phyloP scores from a whole-genome alignment of 495 filamentous ascomycete genomes.

The Penicillium paxilli region DNA sequence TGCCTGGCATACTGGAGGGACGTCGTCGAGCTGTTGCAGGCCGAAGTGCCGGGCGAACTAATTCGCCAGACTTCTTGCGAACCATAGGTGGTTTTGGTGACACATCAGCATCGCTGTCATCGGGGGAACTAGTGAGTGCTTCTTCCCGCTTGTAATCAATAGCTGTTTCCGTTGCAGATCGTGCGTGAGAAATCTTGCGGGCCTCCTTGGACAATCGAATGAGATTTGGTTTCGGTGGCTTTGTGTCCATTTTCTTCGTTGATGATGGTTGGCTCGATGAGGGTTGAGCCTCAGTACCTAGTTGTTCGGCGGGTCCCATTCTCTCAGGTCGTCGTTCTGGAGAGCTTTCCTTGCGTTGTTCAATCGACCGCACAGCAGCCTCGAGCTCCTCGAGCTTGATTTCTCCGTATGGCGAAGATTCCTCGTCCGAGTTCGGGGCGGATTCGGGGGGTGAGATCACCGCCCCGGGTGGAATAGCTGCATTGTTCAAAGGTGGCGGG shows the following conservation, averaged over 20 bases:
- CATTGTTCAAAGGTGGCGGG: constrained; percentile 71
- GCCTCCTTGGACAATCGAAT: constrained; percentile 54
- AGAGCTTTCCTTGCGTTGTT: constrained; percentile 64
- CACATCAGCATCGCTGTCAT: constrained; percentile 58
- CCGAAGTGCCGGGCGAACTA: constrained; percentile 89
- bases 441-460: constrained; percentile 90
- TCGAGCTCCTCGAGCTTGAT: constrained; percentile 76
- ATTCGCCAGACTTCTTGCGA: constrained; percentile 96
- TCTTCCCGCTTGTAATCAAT: constrained; percentile 55
- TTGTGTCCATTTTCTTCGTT: background rate
- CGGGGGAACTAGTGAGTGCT: constrained; percentile 60
- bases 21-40: constrained; percentile 68
- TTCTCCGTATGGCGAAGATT: constrained; percentile 53
- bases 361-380: constrained; percentile 77
- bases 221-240: constrained; percentile 16
- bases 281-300: constrained; percentile 33
- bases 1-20: constrained; percentile 95
- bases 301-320: constrained; percentile 38
- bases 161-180: constrained; percentile 79
- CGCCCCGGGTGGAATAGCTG: constrained; percentile 73
- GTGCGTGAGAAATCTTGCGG: constrained; percentile 73
- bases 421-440: constrained; percentile 75
- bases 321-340: constrained; percentile 42
- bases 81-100: constrained; percentile 78
- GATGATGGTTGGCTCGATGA: constrained; percentile 22